Percentiles rank a stretch among this genome's conserved stretches.
phyloP scores from a whole-genome alignment of 2,329 filamentous ascomycete genomes.

The Delphinella strobiligena region DNA sequence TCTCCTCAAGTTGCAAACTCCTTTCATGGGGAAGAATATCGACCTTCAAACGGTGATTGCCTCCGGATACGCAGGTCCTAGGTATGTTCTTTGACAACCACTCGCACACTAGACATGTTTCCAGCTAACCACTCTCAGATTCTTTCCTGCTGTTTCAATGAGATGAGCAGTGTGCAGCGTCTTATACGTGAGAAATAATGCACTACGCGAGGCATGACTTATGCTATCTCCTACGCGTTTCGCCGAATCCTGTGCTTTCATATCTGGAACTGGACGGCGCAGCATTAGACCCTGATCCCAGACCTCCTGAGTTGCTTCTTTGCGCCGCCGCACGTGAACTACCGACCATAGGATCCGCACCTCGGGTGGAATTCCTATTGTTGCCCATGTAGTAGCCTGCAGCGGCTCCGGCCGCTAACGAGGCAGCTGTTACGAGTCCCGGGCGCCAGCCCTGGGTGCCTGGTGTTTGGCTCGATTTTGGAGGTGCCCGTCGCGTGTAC shows the following conservation, averaged over 20 bases:
- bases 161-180: neutral
- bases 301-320: constrained; percentile 17
- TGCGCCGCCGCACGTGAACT: constrained; percentile 20
- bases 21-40: constrained; percentile 63
- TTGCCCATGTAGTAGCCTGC: constrained; percentile 54
- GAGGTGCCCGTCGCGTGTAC: constrained; percentile 23
- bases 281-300: constrained; percentile 11
- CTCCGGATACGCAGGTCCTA: constrained; percentile 72
- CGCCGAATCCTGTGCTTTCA: constrained; percentile 24
- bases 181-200: neutral
- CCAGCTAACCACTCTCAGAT: neutral
- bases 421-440: constrained; percentile 63
- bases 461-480: constrained; percentile 9
- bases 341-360: constrained; percentile 16
- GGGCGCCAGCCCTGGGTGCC: constrained; percentile 48
- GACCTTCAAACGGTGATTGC: constrained; percentile 80
- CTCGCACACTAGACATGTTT: neutral
- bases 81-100: constrained; percentile 36
- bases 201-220: too few relatives aligned
- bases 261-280: constrained; percentile 18
- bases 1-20: constrained; percentile 82
- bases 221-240: constrained; percentile 18
- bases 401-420: constrained; percentile 55
- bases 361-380: constrained; percentile 18
- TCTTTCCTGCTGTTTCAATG: constrained; percentile 7